Evolutionary conservation across 1,284 basidiomycete genomes (phyloP), one percentile per base, ranked within the genome.

Genomic region (Dichomitus squalens): DNA sequence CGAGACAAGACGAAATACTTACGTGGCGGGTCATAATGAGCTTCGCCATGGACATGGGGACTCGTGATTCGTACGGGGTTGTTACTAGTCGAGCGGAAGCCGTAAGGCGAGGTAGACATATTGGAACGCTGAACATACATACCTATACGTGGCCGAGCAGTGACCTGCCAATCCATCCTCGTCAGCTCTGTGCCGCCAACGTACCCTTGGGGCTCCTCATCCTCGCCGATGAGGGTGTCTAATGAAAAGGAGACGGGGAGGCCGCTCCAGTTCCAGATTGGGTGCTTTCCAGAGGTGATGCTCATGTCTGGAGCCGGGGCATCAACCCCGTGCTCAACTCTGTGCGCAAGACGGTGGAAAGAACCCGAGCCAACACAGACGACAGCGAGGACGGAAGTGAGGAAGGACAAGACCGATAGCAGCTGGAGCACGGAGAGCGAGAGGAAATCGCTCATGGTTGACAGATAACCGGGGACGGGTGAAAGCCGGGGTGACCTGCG

Each of bases 11-110:
- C 2, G 11, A 23, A 55, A 47, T 58, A 70, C 71, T 61, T 66
- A 73, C 72, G 63, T 73, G 72, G 66, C 71, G 66, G 47, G 69
- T 69, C 70, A 73, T 73, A 56, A 73, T 73, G 53, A 73, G 64
- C 58, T 73, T 73, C 33, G 72, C 72, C 72, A 73, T 73, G 38
- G 72, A 73, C 61, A 72, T 58, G 43, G 72, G 72, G 23, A 58
- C 64, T 61, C 67, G 69, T 58, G 68, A 58, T 43, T 66, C 66
- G 34, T 64, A 67, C 29, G 65, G 64, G 14, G 63, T 62, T 49
- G 62, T 53, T 31, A 67, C 66, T 70, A 52, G 47, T 9, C 47
- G 43, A 20, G 20, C 18, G 11, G 46, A 49, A n/a, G 31, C 40
- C 43, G 41, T 51, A 59, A 21, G 40, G 33, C 11, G 55, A 40